Conservation (phyloP, 2,329 filamentous ascomycete genomes). For the Exophiala lecanii-corni region DNA sequence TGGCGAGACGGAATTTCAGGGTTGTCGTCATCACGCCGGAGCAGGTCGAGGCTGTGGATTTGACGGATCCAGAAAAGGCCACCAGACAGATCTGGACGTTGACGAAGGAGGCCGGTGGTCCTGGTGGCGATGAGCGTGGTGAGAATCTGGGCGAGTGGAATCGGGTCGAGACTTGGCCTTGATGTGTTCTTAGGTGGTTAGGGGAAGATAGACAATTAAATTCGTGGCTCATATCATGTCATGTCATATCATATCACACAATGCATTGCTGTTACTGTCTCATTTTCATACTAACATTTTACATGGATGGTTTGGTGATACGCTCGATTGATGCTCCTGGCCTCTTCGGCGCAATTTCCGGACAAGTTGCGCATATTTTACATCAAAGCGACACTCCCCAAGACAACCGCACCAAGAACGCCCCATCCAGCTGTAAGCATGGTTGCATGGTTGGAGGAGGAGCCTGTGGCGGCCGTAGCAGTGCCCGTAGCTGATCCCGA, state of each 20-base stretch:
- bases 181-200: too few relatives aligned
- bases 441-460: constrained; percentile 30
- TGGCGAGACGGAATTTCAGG: constrained; percentile 72
- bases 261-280: too few relatives aligned
- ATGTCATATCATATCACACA: too few relatives aligned
- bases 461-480: constrained; percentile 24
- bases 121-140: constrained; percentile 31
- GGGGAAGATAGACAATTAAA: not conserved
- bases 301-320: too few relatives aligned
- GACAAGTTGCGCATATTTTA: too few relatives aligned
- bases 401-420: constrained; percentile 33
- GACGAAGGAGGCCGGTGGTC: constrained; percentile 40
- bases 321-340: too few relatives aligned
- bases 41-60: constrained; percentile 69
- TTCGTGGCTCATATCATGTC: too few relatives aligned
- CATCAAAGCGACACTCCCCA: constrained; percentile 32
- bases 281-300: too few relatives aligned
- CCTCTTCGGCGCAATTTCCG: too few relatives aligned
- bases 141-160: constrained; percentile 54
- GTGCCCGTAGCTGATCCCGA: constrained; percentile 7
- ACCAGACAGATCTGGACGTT: constrained; percentile 65
- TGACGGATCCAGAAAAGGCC: constrained; percentile 61
- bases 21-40: constrained; percentile 82
- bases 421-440: constrained; percentile 37
- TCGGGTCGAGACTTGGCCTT: constrained; percentile 63